Evolutionary conservation across 1,139 yeast genomes (phyloP).

Genomic region (Maudiozyma humilis): DNA sequence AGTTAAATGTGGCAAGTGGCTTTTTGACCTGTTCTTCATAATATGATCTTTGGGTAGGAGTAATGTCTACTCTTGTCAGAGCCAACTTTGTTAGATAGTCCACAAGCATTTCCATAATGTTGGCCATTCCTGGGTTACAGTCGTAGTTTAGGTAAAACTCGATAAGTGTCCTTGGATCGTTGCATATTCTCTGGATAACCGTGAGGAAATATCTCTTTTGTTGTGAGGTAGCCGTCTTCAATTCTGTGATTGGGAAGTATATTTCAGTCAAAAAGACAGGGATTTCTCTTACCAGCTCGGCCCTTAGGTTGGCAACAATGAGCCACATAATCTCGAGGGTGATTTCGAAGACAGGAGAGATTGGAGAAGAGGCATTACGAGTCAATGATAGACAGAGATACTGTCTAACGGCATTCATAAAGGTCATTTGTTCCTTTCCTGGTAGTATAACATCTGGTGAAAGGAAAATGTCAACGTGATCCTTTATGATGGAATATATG

Average conservation of each 20-base stretch:
- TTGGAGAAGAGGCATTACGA: slow-evolving; percentile 85
- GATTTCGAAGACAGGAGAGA: slow-evolving; percentile 87
- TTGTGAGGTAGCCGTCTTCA: slow-evolving; percentile 84
- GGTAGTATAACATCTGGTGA: slow-evolving; percentile 56
- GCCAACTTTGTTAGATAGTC: slow-evolving; percentile 73
- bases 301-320: slow-evolving; percentile 69
- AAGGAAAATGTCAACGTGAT: slow-evolving; percentile 76
- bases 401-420: slow-evolving; percentile 76
- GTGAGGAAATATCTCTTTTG: slow-evolving; percentile 83
- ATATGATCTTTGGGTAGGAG: slow-evolving; percentile 58
- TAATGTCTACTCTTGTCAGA: slow-evolving; percentile 60
- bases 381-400: slow-evolving; percentile 76
- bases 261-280: slow-evolving; percentile 91
- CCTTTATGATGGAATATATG: slow-evolving; percentile 75
- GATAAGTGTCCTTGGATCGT: slow-evolving; percentile 82
- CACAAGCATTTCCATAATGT: slow-evolving; percentile 73
- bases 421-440: slow-evolving; percentile 51
- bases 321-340: slow-evolving; percentile 92
- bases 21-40: slow-evolving; percentile 54
- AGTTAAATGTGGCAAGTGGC: slow-evolving; percentile 66
- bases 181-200: slow-evolving; percentile 69
- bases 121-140: slow-evolving; percentile 78
- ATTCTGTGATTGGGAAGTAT: slow-evolving; percentile 87
- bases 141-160: slow-evolving; percentile 93
- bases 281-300: slow-evolving; percentile 83